Percentiles rank a stretch among this genome's conserved stretches.
Conservation (phyloP, 2,329 filamentous ascomycete genomes). For the Talaromyces sp. region DNA sequence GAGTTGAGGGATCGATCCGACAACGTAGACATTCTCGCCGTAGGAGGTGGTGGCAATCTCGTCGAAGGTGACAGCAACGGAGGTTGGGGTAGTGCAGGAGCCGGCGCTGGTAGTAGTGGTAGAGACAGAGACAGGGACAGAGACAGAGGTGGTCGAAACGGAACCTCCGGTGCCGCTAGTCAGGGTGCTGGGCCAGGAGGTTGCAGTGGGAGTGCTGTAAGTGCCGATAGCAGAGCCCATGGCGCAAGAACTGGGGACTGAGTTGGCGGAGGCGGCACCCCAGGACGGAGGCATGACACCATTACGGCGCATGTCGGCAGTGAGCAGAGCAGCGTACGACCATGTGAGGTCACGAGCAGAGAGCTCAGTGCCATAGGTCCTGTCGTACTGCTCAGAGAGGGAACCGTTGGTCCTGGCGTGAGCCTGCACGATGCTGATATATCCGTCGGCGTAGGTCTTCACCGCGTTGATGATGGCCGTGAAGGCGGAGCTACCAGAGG, state of each 20-base stretch:
- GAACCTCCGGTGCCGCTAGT: background rate
- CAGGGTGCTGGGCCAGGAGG: constrained; percentile 17
- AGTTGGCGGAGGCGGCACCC: constrained; percentile 11
- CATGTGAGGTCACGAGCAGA: constrained; percentile 43
- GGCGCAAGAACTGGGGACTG: constrained; percentile 18
- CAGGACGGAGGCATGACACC: constrained; percentile 13
- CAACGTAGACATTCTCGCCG: constrained; percentile 62
- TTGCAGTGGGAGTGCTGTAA: constrained; percentile 23
- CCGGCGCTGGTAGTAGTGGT: constrained; percentile 6
- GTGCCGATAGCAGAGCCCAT: constrained; percentile 22
- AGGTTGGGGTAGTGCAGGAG: constrained; percentile 27
- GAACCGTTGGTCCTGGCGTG: constrained; percentile 18
- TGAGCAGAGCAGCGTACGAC: constrained; percentile 42
- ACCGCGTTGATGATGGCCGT: constrained; percentile 55
- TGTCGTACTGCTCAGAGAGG: constrained; percentile 40
- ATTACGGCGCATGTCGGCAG: constrained; percentile 27
- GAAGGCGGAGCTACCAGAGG: constrained; percentile 52
- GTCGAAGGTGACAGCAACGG: constrained; percentile 60
- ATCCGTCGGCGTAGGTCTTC: constrained; percentile 58
- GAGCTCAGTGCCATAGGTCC: constrained; percentile 27
- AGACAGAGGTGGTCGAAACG: background rate
- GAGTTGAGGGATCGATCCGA: constrained; percentile 55
- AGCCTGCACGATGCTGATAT: constrained; percentile 40
- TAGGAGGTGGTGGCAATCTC: constrained; percentile 52
- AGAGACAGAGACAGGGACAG: background rate